A percentile compares a stretch with the other conserved stretches of the same genome.
Evolutionary conservation across 1,284 basidiomycete species (phyloP).

Genomic region (Fomitopsis palustris): DNA sequence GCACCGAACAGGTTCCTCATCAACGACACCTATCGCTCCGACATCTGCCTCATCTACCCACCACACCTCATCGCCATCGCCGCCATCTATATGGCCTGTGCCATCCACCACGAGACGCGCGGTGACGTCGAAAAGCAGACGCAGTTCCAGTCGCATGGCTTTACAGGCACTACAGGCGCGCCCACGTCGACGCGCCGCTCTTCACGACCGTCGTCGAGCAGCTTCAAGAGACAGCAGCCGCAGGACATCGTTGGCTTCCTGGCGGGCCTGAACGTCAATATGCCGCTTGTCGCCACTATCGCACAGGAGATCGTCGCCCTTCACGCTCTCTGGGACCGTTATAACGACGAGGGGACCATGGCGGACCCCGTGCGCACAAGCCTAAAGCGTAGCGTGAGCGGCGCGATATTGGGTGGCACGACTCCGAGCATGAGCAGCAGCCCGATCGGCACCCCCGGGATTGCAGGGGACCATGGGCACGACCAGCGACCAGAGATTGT

Average conservation of each 20-base stretch:
- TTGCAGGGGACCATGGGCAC: conserved; percentile 28
- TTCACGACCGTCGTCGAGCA: conserved; percentile 38
- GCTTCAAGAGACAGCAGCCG: conserved; percentile 33
- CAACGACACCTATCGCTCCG: conserved; percentile 94
- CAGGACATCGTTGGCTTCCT: conserved; percentile 82
- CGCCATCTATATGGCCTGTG: conserved; percentile 83
- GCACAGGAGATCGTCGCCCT: conserved; percentile 88
- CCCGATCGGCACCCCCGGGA: conserved; percentile 14
- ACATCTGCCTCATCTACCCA: conserved; percentile 87
- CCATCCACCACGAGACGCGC: conserved; percentile 57
- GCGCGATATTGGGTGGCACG: conserved; percentile 9
- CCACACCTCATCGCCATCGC: conserved; percentile 93
- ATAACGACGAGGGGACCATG: conserved; percentile 52
- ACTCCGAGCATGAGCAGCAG: conserved; percentile 17
- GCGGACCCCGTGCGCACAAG: conserved; percentile 20
- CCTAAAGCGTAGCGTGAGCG: conserved; percentile 15
- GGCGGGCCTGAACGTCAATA: conserved; percentile 80
- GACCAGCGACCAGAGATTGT: conserved; percentile 32
- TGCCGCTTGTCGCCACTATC: conserved; percentile 80
- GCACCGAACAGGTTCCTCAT: conserved; percentile 76
- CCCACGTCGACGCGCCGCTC: conserved; percentile 46
- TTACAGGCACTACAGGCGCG: neutral
- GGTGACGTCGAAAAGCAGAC: conserved; percentile 28
- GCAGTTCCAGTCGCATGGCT: conserved; percentile 17
- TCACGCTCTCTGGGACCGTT: conserved; percentile 86